phyloP scores from a whole-genome alignment of 108 stramenopile genomes.

The Chaetoceros tenuissimus region DNA sequence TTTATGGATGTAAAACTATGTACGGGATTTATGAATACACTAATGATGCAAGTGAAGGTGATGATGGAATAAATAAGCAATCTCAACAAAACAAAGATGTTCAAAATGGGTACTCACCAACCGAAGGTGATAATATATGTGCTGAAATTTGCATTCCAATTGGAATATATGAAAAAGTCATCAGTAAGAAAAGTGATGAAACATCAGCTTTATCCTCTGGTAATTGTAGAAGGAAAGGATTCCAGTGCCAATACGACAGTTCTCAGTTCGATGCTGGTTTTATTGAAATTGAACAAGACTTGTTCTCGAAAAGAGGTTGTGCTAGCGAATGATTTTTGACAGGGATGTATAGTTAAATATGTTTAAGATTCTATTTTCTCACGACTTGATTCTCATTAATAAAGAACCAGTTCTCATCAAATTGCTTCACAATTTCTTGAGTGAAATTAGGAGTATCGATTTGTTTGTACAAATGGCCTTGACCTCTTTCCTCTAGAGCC shows the following conservation, averaged over 20 bases:
- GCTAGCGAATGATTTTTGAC: too few relatives aligned
- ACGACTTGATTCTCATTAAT: conserved; percentile 56
- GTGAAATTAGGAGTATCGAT: conserved; percentile 46
- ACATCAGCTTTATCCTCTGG: background rate
- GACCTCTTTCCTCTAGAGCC: conserved; percentile 32
- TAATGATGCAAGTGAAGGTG: background rate
- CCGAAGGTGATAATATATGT: background rate
- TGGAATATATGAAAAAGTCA: background rate
- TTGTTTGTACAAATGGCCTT: conserved; percentile 42
- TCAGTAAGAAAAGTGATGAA: background rate
- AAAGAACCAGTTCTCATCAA: conserved; percentile 69
- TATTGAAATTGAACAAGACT: background rate
- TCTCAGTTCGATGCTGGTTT: background rate
- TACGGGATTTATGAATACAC: background rate
- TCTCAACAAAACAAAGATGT: background rate
- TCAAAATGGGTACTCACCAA: too few relatives aligned
- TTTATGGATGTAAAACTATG: background rate
- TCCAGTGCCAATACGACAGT: background rate
- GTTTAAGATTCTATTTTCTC: too few relatives aligned
- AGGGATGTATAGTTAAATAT: too few relatives aligned
- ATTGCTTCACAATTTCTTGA: conserved; percentile 59
- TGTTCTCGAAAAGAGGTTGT: background rate
- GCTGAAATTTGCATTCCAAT: background rate
- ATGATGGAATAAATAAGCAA: background rate
- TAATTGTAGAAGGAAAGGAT: background rate